phyloP scores from a whole-genome alignment of 2,329 filamentous ascomycete species.

The Lachnellula arida region DNA sequence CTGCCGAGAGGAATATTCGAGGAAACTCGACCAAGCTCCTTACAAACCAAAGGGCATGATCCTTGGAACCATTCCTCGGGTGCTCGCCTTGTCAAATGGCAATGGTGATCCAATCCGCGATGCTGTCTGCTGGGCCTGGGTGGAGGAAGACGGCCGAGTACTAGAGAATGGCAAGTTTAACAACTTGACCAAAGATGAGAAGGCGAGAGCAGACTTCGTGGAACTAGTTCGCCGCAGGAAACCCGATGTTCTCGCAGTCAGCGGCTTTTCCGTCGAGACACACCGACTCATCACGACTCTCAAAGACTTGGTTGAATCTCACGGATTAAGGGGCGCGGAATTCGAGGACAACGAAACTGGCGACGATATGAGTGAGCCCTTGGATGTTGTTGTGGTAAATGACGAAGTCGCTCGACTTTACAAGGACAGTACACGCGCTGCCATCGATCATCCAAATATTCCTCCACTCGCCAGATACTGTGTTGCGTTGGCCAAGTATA shows the following conservation, averaged over 20 bases:
- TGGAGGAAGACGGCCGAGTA: conserved; percentile 87
- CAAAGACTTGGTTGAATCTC: conserved; percentile 70
- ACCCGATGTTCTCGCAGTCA: conserved; percentile 86
- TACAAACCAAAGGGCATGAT: conserved; percentile 94
- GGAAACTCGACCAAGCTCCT: conserved; percentile 89
- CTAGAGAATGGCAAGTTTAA: conserved; percentile 83
- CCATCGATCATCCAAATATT: conserved; percentile 74
- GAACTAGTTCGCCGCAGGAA: conserved; percentile 74
- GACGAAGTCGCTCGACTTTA: conserved; percentile 97
- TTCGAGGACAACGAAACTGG: conserved; percentile 75
- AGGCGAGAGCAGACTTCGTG: conserved; percentile 64
- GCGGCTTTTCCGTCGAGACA: conserved; percentile 84
- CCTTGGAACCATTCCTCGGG: conserved; percentile 79
- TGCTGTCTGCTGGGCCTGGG: conserved; percentile 83
- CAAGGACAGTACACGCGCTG: conserved; percentile 79
- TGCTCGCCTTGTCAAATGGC: conserved; percentile 83
- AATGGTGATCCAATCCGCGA: conserved; percentile 69
- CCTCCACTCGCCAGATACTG: conserved; percentile 81
- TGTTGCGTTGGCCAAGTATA: conserved; percentile 80
- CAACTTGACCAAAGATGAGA: conserved; percentile 69
- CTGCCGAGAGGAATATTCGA: conserved; percentile 83
- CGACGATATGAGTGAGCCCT: conserved; percentile 68
- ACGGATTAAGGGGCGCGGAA: conserved; percentile 72
- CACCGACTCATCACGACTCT: conserved; percentile 78
- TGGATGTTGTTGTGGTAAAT: conserved; percentile 89